Evolutionary conservation across 163 green algal species (phyloP).

Genomic region (Chlorella variabilis): DNA sequence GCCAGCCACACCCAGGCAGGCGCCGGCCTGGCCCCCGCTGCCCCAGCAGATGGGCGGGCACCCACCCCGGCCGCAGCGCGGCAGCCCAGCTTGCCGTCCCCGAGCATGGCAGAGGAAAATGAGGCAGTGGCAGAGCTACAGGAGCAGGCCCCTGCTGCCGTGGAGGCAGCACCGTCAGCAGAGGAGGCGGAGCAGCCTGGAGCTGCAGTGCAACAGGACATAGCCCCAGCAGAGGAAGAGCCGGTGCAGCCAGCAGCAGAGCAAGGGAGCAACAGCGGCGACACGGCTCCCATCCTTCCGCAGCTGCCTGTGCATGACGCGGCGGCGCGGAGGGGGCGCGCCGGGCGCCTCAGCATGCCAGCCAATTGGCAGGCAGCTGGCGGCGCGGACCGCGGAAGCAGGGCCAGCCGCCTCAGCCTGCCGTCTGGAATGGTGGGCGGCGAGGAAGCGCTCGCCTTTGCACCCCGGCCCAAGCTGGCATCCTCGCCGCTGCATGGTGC

Average conservation of each 20-base stretch:
- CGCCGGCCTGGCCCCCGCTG: too few species aligned
- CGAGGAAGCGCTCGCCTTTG: neutral
- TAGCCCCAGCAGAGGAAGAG: neutral
- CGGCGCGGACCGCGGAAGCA: neutral
- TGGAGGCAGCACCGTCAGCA: too few species aligned
- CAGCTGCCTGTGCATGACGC: neutral
- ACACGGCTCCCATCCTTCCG: neutral
- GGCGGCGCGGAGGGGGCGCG: neutral
- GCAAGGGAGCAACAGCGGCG: neutral
- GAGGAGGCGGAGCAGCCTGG: neutral
- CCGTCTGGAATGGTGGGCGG: neutral
- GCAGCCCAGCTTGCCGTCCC: too few species aligned
- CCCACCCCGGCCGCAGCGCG: too few species aligned
- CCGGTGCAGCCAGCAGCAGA: neutral
- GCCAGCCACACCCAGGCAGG: neutral
- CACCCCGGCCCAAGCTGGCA: neutral
- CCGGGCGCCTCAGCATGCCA: slow-evolving; percentile 23
- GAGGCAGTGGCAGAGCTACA: too few species aligned
- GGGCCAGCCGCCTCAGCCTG: slow-evolving; percentile 24
- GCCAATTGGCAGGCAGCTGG: neutral
- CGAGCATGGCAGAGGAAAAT: too few species aligned
- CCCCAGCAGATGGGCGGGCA: neutral
- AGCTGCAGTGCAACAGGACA: neutral
- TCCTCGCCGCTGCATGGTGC: neutral
- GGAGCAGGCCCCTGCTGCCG: too few species aligned